phyloP scores from a whole-genome alignment of 768 basidiomycete species.

The Termitomyces sp. region DNA sequence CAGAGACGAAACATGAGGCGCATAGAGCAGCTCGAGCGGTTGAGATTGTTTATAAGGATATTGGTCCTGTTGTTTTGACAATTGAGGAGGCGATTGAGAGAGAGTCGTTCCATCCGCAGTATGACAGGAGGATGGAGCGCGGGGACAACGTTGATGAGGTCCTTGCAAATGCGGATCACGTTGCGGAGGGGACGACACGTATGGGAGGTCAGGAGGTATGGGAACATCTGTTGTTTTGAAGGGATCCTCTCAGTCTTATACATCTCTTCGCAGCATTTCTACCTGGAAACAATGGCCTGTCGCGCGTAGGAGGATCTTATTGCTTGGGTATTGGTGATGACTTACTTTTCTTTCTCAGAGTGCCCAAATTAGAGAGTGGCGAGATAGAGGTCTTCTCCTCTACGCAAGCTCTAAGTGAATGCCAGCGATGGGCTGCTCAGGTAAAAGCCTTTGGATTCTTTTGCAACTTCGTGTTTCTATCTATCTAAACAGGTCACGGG shows the following conservation, averaged over 20 bases:
- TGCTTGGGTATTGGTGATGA: too few relatives aligned
- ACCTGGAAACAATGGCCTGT: conserved; percentile 14
- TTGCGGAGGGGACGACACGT: conserved; percentile 9
- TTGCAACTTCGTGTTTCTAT: neutral
- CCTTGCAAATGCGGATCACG: conserved; percentile 1
- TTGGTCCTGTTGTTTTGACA: conserved; percentile 7
- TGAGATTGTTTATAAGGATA: conserved; percentile 9
- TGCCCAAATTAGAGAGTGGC: conserved; percentile 12
- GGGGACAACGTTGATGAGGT: conserved; percentile 7
- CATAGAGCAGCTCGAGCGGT: conserved; percentile 10
- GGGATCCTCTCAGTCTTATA: neutral
- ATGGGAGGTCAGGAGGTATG: conserved; percentile 13
- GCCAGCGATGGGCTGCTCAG: conserved; percentile 13
- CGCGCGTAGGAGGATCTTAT: conserved; percentile 4
- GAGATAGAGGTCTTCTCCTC: conserved; percentile 14
- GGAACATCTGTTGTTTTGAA: neutral
- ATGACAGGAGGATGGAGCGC: conserved; percentile 9
- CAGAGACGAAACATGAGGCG: conserved; percentile 9
- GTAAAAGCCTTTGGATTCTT: neutral
- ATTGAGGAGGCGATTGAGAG: conserved; percentile 13
- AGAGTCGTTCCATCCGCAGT: conserved; percentile 7
- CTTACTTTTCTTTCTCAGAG: conserved; percentile 1
- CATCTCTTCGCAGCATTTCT: conserved; percentile 7
- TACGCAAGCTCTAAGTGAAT: conserved; percentile 10
- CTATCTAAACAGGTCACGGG: conserved; percentile 7